A percentile compares a stretch with the other conserved stretches of the same genome.
phyloP scores from a whole-genome alignment of 192 early-diverging fungal genomes.

The Funneliformis geosporum region DNA sequence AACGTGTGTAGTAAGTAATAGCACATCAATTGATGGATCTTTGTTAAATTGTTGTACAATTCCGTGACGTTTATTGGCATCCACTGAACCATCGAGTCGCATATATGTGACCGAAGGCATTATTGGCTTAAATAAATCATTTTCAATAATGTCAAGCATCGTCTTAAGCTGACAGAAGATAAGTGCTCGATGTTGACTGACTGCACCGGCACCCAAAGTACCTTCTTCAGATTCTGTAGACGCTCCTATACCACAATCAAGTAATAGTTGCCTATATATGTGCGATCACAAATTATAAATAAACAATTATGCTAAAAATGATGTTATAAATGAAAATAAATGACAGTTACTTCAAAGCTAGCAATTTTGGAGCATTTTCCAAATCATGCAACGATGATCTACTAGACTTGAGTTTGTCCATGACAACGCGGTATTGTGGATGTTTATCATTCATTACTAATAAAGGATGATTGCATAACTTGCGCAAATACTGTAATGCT shows the following conservation, averaged over 20 bases:
- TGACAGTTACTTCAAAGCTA: conserved; percentile 72
- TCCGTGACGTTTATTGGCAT: conserved; percentile 78
- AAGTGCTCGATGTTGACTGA: conserved; percentile 87
- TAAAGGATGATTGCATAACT: conserved; percentile 94
- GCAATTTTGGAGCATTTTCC: conserved; percentile 85
- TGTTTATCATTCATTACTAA: conserved; percentile 88
- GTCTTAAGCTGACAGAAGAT: conserved; percentile 96
- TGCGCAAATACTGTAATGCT: conserved; percentile 93
- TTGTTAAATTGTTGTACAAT: conserved; percentile 95
- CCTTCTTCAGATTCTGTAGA: conserved; percentile 54
- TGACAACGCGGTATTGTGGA: conserved; percentile 76
- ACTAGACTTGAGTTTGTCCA: conserved; percentile 55
- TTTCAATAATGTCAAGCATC: conserved; percentile 97
- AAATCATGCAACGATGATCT: conserved; percentile 70
- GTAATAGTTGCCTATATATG: conserved; percentile 70
- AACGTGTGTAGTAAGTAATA: conserved; percentile 94
- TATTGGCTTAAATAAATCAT: conserved; percentile 75
- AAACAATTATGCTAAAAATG: conserved; percentile 19
- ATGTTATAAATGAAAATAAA: neutral
- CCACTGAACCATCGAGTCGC: conserved; percentile 91
- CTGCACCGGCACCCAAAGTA: conserved; percentile 40
- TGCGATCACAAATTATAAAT: neutral
- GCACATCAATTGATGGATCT: conserved; percentile 92
- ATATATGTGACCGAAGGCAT: conserved; percentile 92
- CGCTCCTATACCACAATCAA: conserved; percentile 93